Percentiles rank a stretch among this genome's conserved stretches.
Conservation (phyloP, 192 early-diverging fungal genomes). For the Kappamyces sp. region DNA sequence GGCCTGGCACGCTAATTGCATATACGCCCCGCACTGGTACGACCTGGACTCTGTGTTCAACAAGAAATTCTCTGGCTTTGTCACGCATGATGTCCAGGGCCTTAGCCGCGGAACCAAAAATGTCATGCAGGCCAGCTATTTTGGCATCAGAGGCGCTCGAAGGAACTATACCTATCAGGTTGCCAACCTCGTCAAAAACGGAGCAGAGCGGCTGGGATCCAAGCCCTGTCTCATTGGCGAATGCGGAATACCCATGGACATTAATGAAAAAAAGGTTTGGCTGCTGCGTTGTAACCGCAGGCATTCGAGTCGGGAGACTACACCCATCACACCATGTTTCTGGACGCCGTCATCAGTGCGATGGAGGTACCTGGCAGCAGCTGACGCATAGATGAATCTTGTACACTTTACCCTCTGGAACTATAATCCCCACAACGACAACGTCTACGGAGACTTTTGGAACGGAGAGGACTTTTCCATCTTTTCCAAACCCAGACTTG, state of each 20-base stretch:
- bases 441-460: slow-evolving; percentile 76
- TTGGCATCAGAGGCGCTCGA: slow-evolving; percentile 66
- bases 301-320: slow-evolving; percentile 71
- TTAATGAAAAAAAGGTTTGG: slow-evolving; percentile 54
- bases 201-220: slow-evolving; percentile 51
- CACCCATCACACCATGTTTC: slow-evolving; percentile 61
- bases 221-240: slow-evolving; percentile 72
- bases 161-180: slow-evolving; percentile 73
- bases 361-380: slow-evolving; percentile 47
- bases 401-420: slow-evolving; percentile 84
- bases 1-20: slow-evolving; percentile 41
- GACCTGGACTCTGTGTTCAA: slow-evolving; percentile 69
- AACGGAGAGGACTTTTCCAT: slow-evolving; percentile 83
- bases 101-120: slow-evolving; percentile 55
- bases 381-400: slow-evolving; percentile 39
- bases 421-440: slow-evolving; percentile 76
- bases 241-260: slow-evolving; percentile 82
- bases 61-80: slow-evolving; percentile 57
- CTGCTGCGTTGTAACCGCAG: slow-evolving; percentile 14
- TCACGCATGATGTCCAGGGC: slow-evolving; percentile 78
- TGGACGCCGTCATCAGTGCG: slow-evolving; percentile 68
- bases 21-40: slow-evolving; percentile 86
- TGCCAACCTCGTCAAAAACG: slow-evolving; percentile 53
- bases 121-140: slow-evolving; percentile 67
- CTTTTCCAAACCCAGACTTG: slow-evolving; percentile 19